Base-by-base conservation (phyloP, 768 basidiomycete genomes). In the Neoboletus subvelutipes region DNA sequence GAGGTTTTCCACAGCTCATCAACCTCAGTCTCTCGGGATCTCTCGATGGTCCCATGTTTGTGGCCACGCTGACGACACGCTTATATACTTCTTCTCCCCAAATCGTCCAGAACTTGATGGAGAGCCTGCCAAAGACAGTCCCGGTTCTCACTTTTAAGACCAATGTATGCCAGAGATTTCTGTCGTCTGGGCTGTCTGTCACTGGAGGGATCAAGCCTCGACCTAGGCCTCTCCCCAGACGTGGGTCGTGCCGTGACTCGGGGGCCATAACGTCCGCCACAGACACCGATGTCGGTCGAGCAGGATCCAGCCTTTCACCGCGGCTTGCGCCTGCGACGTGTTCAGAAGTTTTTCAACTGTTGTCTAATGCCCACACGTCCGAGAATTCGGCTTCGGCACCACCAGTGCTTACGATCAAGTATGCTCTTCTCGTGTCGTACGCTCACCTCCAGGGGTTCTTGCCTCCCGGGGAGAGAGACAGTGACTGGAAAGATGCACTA, bases 91-190 rank as follows among this genome's bases (percentile, higher is more conserved):
- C 67, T 28, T 56, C 70, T 10, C 56, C 73, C 5, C 64, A 73
- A 51, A 61, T 65, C 4, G 52, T 72, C 17, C 67, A 66, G n/a
- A 64, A 58, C n/a, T 62, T 82, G 46, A 68, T 81, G 59, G 72
- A 73, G 20, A 58, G 65, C 45, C 60, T 82, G 26, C 64, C 66
- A 3, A 73, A 73, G 45, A 74, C 78, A 13, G 60, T 68, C 20
- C 58, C 76, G 4, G 56, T 66, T 3, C 70, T 76, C 47, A 65
- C 64, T 24, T 81, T 82, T 52, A 81, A 80, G 65, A 55, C 81
- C 5, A 61, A 69, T 0, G 60, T 81, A 15, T 82, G 79, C 60
- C 75, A 75, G 45, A 77, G 71, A 61, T 70, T 76, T 45, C 61
- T 78, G 40, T 68, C 66, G 10, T 70, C 68, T 45, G 60, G 63